Conservation (phyloP, 2,329 filamentous ascomycete genomes). For the Trichoderma koningiopsis region DNA sequence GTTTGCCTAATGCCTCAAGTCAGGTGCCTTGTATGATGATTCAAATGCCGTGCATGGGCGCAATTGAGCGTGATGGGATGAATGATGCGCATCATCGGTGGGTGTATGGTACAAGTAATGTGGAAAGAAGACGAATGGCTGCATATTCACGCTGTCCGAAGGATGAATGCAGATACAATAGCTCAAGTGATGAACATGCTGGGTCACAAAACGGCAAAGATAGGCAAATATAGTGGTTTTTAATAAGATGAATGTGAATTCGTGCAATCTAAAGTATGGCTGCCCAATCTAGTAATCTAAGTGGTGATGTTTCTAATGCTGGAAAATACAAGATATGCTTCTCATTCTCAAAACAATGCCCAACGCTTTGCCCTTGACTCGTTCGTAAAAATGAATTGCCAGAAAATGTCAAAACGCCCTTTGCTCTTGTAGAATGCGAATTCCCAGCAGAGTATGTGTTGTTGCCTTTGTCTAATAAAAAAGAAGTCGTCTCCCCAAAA, state of each 20-base stretch:
- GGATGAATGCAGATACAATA: background rate
- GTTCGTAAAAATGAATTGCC: background rate
- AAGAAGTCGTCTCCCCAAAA: background rate
- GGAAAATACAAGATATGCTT: constrained; percentile 7
- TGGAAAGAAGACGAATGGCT: too few relatives aligned
- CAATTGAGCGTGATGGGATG: background rate
- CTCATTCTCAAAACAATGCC: background rate
- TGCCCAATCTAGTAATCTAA: constrained; percentile 18
- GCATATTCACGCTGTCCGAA: too few relatives aligned
- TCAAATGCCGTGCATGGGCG: background rate
- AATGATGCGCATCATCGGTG: background rate
- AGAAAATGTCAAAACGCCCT: constrained; percentile 16
- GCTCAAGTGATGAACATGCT: background rate
- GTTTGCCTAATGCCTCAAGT: background rate
- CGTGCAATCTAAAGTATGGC: background rate
- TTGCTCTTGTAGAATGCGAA: constrained; percentile 18
- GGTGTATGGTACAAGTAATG: background rate
- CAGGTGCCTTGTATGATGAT: background rate
- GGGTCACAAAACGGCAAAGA: too few relatives aligned
- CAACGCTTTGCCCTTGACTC: constrained; percentile 7
- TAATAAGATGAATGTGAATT: background rate
- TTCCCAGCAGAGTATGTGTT: background rate
- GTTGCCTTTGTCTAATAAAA: background rate
- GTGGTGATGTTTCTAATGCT: constrained; percentile 7
- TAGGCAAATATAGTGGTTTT: background rate